A percentile compares a stretch with the other conserved stretches of the same genome.
These are phyloP conservation scores for Colletotrichum viniferum DNA, from an alignment of 2,329 filamentous ascomycete genomes.

Conservation along the genomic window DNA sequence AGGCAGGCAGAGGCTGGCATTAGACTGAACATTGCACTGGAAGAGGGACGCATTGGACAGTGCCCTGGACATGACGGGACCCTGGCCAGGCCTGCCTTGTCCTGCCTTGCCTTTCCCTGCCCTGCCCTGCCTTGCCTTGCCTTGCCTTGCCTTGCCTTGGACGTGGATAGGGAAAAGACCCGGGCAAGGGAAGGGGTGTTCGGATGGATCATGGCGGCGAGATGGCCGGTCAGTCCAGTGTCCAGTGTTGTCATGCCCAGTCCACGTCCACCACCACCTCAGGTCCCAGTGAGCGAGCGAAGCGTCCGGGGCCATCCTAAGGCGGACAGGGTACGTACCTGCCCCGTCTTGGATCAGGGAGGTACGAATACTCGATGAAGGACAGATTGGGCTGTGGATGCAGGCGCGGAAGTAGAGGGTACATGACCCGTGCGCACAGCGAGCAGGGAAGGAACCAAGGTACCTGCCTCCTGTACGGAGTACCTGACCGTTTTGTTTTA, in stretches of 20 bases:
- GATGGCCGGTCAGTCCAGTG: not conserved
- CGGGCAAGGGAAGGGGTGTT: slow-evolving; percentile 1
- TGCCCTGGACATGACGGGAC: not conserved
- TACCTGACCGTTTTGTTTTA: not conserved
- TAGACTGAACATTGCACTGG: not conserved
- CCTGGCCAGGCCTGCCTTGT: not conserved
- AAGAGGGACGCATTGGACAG: not conserved
- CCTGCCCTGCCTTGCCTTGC: not conserved
- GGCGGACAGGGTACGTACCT: not conserved
- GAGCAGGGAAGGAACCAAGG: not conserved
- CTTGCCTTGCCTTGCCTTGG: not conserved
- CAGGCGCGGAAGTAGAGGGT: not conserved
- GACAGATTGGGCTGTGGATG: not conserved
- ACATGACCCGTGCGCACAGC: slow-evolving; percentile 1
- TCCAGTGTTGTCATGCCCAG: not conserved
- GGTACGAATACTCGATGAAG: not conserved
- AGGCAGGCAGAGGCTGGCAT: not conserved
- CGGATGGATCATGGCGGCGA: slow-evolving; percentile 11
- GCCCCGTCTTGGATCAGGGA: not conserved
- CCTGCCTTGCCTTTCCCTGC: not conserved
- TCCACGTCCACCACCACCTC: not conserved
- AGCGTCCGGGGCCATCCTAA: not conserved
- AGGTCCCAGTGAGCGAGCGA: not conserved
- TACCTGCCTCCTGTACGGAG: not conserved
- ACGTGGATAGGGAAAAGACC: not conserved